phyloP scores from a whole-genome alignment of 257 asterid species.

The Schizonepeta tenuifolia region DNA sequence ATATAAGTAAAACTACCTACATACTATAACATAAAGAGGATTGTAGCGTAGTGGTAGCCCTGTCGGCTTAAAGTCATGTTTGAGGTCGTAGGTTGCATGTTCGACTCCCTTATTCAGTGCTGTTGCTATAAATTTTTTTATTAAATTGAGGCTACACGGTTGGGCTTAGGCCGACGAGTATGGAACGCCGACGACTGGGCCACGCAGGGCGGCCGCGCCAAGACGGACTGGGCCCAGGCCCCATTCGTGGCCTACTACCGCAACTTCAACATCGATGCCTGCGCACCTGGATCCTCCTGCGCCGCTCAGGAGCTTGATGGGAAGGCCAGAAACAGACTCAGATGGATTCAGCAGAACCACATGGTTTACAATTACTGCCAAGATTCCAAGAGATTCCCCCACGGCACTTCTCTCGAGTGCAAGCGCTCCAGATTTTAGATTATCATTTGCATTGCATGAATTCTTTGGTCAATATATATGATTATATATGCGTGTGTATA shows the following conservation, averaged over 20 bases:
- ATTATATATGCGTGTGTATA: too few species aligned
- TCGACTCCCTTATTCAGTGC: constrained; percentile 21
- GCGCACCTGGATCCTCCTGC: neutral
- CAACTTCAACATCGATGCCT: constrained; percentile 40
- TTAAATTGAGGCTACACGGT: too few species aligned
- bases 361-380: constrained; percentile 57
- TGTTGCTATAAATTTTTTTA: too few species aligned
- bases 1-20: too few species aligned
- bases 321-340: constrained; percentile 42
- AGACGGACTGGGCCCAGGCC: constrained; percentile 36
- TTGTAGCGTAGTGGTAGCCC: too few species aligned
- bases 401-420: constrained; percentile 53
- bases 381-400: constrained; percentile 50
- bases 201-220: constrained; percentile 32
- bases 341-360: constrained; percentile 53
- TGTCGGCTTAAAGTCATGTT: too few species aligned
- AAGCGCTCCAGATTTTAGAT: constrained; percentile 39
- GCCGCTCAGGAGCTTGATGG: constrained; percentile 41
- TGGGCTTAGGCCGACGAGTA: constrained; percentile 12
- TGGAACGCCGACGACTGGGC: constrained; percentile 30
- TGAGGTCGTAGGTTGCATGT: too few species aligned
- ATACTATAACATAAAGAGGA: too few species aligned
- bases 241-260: constrained; percentile 50
- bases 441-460: too few species aligned
- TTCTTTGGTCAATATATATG: too few species aligned